Evolutionary conservation across 495 filamentous ascomycete genomes (phyloP).

Genomic region (Chaetomium tenue): DNA sequence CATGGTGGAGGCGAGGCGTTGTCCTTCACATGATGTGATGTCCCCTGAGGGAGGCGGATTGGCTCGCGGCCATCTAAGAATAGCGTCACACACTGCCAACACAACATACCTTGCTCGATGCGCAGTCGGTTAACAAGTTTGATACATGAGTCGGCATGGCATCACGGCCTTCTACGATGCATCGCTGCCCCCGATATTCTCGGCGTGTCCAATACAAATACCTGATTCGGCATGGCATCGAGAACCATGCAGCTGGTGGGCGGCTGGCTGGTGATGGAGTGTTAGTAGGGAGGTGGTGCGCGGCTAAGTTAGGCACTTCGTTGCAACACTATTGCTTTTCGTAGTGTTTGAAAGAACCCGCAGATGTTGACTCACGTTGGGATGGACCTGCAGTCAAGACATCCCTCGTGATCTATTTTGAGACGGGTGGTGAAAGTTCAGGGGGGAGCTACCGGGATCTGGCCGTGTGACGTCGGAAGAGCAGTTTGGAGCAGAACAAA

Average conservation of each 20-base stretch:
- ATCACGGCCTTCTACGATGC: neutral
- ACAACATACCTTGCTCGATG: neutral
- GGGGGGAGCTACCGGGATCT: too few relatives aligned
- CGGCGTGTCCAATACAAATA: neutral
- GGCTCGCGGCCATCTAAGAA: too few relatives aligned
- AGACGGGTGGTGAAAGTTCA: neutral
- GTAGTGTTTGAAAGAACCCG: neutral
- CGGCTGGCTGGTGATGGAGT: neutral
- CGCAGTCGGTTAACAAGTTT: neutral
- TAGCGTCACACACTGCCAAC: neutral
- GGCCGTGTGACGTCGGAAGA: conserved; percentile 2
- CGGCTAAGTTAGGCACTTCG: neutral
- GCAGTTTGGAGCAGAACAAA: neutral
- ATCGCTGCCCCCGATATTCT: neutral
- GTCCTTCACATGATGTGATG: too few relatives aligned
- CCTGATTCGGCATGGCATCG: neutral
- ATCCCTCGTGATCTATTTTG: neutral
- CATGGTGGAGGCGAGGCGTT: too few relatives aligned
- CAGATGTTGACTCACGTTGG: neutral
- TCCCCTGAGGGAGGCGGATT: too few relatives aligned
- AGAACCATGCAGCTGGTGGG: neutral
- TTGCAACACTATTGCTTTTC: neutral
- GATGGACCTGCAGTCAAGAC: neutral
- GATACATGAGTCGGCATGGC: neutral
- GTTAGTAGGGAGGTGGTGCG: neutral